Conservation (phyloP, 2,329 filamentous ascomycete genomes). For the Elsinoe australis region DNA sequence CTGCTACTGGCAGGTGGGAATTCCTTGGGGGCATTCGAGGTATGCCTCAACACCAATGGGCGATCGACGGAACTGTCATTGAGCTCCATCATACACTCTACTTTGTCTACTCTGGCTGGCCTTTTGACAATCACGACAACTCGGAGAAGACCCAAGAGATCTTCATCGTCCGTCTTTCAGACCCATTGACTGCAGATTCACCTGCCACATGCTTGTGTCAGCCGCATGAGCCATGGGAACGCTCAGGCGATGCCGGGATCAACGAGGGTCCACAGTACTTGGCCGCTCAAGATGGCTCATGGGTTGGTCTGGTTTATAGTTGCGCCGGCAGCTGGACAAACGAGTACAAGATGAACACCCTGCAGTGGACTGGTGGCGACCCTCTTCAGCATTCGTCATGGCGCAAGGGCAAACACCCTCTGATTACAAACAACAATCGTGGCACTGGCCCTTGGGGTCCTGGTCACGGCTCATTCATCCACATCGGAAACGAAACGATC, state of each 20-base stretch:
- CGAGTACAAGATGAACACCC: slow-evolving; percentile 43
- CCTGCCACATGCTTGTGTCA: slow-evolving; percentile 35
- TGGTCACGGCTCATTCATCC: slow-evolving; percentile 41
- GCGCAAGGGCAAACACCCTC: slow-evolving; percentile 34
- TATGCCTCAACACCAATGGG: slow-evolving; percentile 39
- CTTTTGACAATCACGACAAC: slow-evolving; percentile 29
- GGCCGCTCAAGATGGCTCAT: slow-evolving; percentile 30
- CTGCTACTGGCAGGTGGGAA: slow-evolving; percentile 34
- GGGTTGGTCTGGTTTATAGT: slow-evolving; percentile 41
- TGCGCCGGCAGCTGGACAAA: slow-evolving; percentile 42
- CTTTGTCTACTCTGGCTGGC: slow-evolving; percentile 44
- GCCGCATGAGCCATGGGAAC: slow-evolving; percentile 37
- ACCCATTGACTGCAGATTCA: slow-evolving; percentile 31
- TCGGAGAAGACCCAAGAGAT: slow-evolving; percentile 37
- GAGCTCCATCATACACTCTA: slow-evolving; percentile 33
- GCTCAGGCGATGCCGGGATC: slow-evolving; percentile 35
- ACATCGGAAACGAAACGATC: slow-evolving; percentile 36
- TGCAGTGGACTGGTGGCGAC: slow-evolving; percentile 36
- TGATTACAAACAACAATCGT: slow-evolving; percentile 34
- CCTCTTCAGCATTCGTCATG: slow-evolving; percentile 34
- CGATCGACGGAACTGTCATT: slow-evolving; percentile 42
- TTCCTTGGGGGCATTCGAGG: slow-evolving; percentile 37
- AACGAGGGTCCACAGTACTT: slow-evolving; percentile 40
- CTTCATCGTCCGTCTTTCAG: slow-evolving; percentile 36
- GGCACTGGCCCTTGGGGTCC: slow-evolving; percentile 37